Conservation (phyloP, 139 green algal species). For the Klebsormidium nitens region DNA sequence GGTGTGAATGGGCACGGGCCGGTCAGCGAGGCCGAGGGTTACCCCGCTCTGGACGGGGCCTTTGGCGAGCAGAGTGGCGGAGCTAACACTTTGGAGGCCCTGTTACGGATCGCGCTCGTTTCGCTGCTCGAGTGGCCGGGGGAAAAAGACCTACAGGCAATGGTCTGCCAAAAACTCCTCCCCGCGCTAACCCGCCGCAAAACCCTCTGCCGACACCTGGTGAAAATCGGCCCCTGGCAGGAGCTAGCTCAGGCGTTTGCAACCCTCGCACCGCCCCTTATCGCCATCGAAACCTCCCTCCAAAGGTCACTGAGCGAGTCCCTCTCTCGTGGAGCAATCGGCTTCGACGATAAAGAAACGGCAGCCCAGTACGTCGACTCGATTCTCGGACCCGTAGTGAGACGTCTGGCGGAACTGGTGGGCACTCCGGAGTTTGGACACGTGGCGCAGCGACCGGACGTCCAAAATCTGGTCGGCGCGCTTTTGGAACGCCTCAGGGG, state of each 20-base stretch:
- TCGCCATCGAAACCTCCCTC: background rate
- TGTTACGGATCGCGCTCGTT: slow-evolving; percentile 15
- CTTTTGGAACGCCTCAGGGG: too few species aligned
- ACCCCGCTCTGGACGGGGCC: background rate
- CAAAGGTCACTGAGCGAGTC: background rate
- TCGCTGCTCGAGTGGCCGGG: slow-evolving; percentile 31
- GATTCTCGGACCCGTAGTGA: too few species aligned
- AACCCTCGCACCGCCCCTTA: background rate
- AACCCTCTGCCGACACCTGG: slow-evolving; percentile 4
- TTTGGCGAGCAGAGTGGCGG: slow-evolving; percentile 25
- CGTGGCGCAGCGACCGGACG: too few species aligned
- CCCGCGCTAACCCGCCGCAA: slow-evolving; percentile 9
- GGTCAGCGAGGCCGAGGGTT: background rate
- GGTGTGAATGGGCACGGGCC: background rate
- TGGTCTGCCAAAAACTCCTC: slow-evolving; percentile 3
- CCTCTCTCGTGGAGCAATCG: background rate
- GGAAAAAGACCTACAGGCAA: slow-evolving; percentile 35
- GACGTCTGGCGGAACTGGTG: too few species aligned
- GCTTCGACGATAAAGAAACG: too few species aligned
- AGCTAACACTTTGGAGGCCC: slow-evolving; percentile 11
- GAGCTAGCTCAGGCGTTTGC: background rate
- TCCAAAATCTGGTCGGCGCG: too few species aligned
- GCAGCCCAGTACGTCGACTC: too few species aligned
- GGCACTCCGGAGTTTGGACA: too few species aligned
- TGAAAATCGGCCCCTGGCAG: background rate